Evolutionary conservation across 441 rosid genomes (phyloP).

Genomic region (Bocquillonia castaneifolia): DNA sequence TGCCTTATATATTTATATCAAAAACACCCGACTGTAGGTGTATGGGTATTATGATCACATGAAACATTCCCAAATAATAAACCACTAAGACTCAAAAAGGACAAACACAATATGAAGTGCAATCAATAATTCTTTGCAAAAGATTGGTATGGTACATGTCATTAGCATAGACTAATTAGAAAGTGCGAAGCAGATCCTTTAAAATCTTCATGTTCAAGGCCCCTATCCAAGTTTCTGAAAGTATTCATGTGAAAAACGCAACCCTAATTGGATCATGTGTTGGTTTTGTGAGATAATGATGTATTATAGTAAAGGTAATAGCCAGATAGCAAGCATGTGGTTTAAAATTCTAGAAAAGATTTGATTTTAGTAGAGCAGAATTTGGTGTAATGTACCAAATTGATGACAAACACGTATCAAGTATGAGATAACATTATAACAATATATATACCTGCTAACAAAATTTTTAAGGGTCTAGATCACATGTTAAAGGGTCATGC

Average conservation of each 20-base stretch:
- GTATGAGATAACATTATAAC: neutral
- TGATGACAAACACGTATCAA: conserved; percentile 9
- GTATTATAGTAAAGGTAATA: neutral
- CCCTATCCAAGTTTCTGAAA: conserved; percentile 3
- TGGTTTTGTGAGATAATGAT: conserved; percentile 10
- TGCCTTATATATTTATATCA: too few relatives aligned
- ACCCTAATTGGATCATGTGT: conserved; percentile 1
- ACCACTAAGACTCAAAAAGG: too few relatives aligned
- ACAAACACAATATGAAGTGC: too few relatives aligned
- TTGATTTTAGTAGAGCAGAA: conserved; percentile 6
- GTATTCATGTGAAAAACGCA: conserved; percentile 22
- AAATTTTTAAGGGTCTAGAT: conserved; percentile 15
- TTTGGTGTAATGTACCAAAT: conserved; percentile 9
- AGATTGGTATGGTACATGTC: too few relatives aligned
- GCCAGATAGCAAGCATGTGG: neutral
- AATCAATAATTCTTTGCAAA: too few relatives aligned
- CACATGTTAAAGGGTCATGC: conserved; percentile 33
- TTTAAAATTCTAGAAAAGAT: neutral
- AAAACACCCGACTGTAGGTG: too few relatives aligned
- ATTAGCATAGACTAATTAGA: neutral
- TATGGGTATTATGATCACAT: too few relatives aligned
- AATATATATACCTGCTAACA: conserved; percentile 20
- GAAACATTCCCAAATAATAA: too few relatives aligned
- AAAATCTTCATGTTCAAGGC: conserved; percentile 2
- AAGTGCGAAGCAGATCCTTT: neutral